Conservation (phyloP, 2,329 filamentous ascomycete species). For the Alternaria atra region DNA sequence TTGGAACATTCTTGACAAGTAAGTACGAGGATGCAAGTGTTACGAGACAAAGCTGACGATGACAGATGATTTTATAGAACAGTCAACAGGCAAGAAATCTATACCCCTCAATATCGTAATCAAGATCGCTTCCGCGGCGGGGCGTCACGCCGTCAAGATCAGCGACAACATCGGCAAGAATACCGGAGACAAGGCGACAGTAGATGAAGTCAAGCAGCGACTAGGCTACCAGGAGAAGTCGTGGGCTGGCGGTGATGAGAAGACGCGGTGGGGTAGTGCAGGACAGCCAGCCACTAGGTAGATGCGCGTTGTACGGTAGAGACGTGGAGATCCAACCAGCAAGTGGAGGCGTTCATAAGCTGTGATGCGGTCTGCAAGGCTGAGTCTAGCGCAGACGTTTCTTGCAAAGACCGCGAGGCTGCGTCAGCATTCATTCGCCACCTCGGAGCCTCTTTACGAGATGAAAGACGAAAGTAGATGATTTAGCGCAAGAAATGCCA, state of each 20-base stretch:
- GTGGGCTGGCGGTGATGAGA: conserved; percentile 87
- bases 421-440: conserved; percentile 13
- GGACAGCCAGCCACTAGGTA: conserved; percentile 28
- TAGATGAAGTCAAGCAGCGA: conserved; percentile 82
- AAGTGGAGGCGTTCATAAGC: conserved; percentile 27
- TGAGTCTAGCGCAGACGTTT: conserved; percentile 25
- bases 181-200: conserved; percentile 81
- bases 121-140: conserved; percentile 86
- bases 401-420: conserved; percentile 8
- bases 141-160: conserved; percentile 88
- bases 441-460: not conserved
- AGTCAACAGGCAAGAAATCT: conserved; percentile 80
- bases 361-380: conserved; percentile 29
- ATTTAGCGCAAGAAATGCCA: conserved; percentile 1
- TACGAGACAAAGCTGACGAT: conserved; percentile 20
- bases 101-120: conserved; percentile 96
- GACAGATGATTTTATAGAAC: conserved; percentile 80
- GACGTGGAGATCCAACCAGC: conserved; percentile 23
- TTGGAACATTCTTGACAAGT: conserved; percentile 94
- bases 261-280: conserved; percentile 75
- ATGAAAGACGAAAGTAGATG: not conserved
- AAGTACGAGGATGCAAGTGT: conserved; percentile 29
- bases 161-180: conserved; percentile 91
- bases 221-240: conserved; percentile 86
- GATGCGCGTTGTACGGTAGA: conserved; percentile 8